Conservation (phyloP, 202 grass and related monocot genomes). For the Elaeis oleifera region DNA sequence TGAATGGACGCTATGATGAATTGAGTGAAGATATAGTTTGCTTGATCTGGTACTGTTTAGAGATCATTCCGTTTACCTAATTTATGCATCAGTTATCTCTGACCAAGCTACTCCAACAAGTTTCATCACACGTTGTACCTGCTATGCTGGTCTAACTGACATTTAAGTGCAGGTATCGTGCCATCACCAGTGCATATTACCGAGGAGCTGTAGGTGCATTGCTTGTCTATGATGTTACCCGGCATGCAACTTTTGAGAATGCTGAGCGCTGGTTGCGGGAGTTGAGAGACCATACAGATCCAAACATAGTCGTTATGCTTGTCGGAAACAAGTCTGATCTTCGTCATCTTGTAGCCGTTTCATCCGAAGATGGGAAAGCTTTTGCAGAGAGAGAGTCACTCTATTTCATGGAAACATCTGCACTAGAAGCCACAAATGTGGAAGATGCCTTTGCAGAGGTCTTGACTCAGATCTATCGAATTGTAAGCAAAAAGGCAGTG, state of each 20-base stretch:
- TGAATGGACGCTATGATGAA: no score
- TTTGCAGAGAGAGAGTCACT: constrained; percentile 75
- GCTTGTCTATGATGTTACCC: constrained; percentile 84
- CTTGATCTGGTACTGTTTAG: no score
- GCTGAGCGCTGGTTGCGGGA: constrained; percentile 80
- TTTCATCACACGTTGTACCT: background rate
- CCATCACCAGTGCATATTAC: constrained; percentile 94
- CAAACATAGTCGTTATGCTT: constrained; percentile 91
- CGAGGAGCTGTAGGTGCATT: constrained; percentile 79
- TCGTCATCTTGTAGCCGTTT: constrained; percentile 63
- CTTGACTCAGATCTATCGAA: constrained; percentile 72
- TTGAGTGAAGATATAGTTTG: no score
- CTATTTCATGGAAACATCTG: constrained; percentile 96
- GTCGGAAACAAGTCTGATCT: constrained; percentile 52
- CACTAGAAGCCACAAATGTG: constrained; percentile 76
- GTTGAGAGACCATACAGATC: constrained; percentile 86
- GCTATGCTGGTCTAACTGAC: background rate
- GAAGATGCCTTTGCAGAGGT: constrained; percentile 80
- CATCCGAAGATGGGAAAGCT: constrained; percentile 59
- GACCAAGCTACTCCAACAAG: no score
- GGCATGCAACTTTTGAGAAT: constrained; percentile 72
- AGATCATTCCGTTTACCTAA: no score
- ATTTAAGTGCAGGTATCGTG: constrained; percentile 55
- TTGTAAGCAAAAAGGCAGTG: constrained; percentile 73
- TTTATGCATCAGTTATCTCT: no score